Evolutionary conservation across 129 eudicot genomes (phyloP).

Genomic region (Scalesia atractyloides): DNA sequence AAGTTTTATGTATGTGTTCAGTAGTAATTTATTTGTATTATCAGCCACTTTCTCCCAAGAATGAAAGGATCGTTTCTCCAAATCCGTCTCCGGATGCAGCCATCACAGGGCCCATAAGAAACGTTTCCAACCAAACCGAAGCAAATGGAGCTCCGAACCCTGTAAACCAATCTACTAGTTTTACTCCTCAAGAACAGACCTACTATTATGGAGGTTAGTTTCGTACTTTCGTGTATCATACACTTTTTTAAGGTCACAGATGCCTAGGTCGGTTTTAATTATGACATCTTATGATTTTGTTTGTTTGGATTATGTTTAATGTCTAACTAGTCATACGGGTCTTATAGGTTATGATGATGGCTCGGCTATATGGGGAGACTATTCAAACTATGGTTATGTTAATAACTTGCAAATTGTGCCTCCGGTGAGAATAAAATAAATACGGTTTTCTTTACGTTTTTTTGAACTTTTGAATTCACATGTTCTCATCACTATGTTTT

Average conservation of each 20-base stretch:
- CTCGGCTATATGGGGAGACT: constrained; percentile 79
- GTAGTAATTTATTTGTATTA: constrained; percentile 30
- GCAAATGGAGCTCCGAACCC: constrained; percentile 53
- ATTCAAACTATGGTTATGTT: constrained; percentile 71
- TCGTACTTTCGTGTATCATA: constrained; percentile 13
- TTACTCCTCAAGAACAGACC: constrained; percentile 66
- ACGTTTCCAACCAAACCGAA: constrained; percentile 45
- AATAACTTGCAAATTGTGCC: constrained; percentile 76
- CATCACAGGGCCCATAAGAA: constrained; percentile 56
- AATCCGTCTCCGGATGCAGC: constrained; percentile 69
- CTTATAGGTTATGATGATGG: constrained; percentile 67
- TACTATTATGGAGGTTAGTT: constrained; percentile 76
- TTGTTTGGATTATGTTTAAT: neutral
- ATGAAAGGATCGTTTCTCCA: constrained; percentile 70
- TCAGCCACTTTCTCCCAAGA: constrained; percentile 80
- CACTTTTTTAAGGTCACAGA: neutral
- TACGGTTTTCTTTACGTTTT: neutral
- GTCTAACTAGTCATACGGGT: neutral
- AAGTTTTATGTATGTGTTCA: constrained; percentile 20
- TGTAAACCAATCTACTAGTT: constrained; percentile 42
- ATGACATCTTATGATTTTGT: neutral
- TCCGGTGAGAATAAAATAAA: constrained; percentile 57
- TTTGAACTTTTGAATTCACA: neutral
- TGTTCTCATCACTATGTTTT: neutral
- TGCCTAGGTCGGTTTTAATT: neutral